phyloP scores from a whole-genome alignment of 2,329 filamentous ascomycete species.

The Thermomyces lanuginosus region DNA sequence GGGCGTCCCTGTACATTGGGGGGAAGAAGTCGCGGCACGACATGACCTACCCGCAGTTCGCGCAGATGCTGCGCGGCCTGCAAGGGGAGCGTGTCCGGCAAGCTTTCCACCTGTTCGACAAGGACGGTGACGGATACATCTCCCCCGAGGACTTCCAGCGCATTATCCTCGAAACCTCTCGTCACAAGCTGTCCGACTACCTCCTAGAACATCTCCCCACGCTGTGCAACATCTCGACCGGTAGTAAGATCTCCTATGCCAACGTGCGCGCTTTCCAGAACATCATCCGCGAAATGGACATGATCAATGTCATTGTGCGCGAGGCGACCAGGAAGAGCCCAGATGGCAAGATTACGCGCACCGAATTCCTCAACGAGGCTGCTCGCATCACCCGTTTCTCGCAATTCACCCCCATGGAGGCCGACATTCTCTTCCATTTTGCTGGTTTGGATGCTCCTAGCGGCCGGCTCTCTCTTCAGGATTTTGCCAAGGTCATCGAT shows the following conservation, averaged over 20 bases:
- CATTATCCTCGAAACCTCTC: conserved; percentile 84
- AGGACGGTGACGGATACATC: conserved; percentile 84
- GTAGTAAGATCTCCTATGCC: conserved; percentile 91
- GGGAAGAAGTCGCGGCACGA: conserved; percentile 73
- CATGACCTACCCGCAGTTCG: conserved; percentile 91
- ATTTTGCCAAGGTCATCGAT: conserved; percentile 92
- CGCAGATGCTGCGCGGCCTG: conserved; percentile 90
- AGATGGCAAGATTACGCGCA: conserved; percentile 84
- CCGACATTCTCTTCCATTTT: conserved; percentile 97
- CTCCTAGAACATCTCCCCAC: conserved; percentile 78
- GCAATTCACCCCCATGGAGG: conserved; percentile 95
- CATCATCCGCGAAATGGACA: conserved; percentile 92
- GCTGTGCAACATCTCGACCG: conserved; percentile 81
- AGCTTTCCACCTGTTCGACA: conserved; percentile 84
- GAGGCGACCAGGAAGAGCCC: conserved; percentile 67
- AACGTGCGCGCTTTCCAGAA: conserved; percentile 98
- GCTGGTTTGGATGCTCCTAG: conserved; percentile 81
- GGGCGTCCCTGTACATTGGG: conserved; percentile 88
- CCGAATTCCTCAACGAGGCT: conserved; percentile 90
- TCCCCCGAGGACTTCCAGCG: conserved; percentile 83
- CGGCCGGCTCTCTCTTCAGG: conserved; percentile 60
- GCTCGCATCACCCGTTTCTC: conserved; percentile 84
- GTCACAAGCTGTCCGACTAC: conserved; percentile 95
- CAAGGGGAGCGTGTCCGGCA: conserved; percentile 93
- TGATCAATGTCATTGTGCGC: conserved; percentile 83